Evolutionary conservation across 2,329 filamentous ascomycete species (phyloP), one percentile per base, ranked within the genome.

Genomic region (Fusarium oligoseptatum): DNA sequence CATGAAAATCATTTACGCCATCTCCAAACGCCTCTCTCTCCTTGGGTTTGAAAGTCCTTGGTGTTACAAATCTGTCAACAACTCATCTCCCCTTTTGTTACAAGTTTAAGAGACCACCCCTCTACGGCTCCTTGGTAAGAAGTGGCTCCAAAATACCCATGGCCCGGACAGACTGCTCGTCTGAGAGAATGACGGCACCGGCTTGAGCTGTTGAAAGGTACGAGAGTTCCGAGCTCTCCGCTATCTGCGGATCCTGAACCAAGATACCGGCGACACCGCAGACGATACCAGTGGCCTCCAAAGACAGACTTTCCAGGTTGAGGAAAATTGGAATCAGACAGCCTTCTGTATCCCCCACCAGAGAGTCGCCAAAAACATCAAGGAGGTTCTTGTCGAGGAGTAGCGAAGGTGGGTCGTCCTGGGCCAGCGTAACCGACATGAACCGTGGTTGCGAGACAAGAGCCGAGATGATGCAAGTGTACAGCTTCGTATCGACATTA

Each of bases 241-340:
- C 81, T 76, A 85, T 85, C 64, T 87, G 83, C 82, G 94, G 92
- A 55, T 94, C 93, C 60, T 93, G 91, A 1, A 95, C 93, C 32
- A 98, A 87, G 64, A 92, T 89, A 29, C 95, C 94, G 0, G 96
- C 95, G 3, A 99, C 94, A 32, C 97, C 96, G 76, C 95, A 98
- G 4, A 99, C 95, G 67, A 99, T 98, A 24, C 96, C 96, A 0
- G 95, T 97, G 9, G 95, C 95, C 82, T 98, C 95, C 48, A 96
- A 88, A 0, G 96, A 94, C 45, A 98, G 85, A 48, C 91, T 91
- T 22, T 90, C 91, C 29, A 99, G 88, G 78, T 98, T 95, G 4
- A 99, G 88, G 68, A 95, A 96, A 76, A 99, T 97, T 2, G 97
- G 95, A 2, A 97, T 91, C 37, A 95, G 87, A 68, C 90, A 91